Evolutionary conservation across 495 filamentous ascomycete species (phyloP).

Genomic region (Durotheca rogersii): DNA sequence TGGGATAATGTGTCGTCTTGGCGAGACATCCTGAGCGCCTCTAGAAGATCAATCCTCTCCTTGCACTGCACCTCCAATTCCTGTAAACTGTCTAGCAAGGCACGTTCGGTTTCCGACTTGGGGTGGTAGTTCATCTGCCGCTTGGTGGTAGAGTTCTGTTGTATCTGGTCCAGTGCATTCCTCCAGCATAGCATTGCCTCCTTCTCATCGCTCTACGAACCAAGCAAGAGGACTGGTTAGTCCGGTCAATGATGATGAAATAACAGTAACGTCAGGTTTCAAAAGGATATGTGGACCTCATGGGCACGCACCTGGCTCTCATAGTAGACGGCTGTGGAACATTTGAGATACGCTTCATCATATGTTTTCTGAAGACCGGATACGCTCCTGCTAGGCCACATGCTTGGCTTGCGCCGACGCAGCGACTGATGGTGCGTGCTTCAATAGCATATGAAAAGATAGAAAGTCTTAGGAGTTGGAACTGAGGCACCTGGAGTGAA

Average conservation of each 20-base stretch:
- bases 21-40: slow-evolving; percentile 75
- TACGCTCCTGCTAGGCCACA: slow-evolving; percentile 78
- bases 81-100: slow-evolving; percentile 75
- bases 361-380: slow-evolving; percentile 94
- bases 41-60: slow-evolving; percentile 85
- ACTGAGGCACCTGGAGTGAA: too few species aligned
- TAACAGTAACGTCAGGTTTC: not conserved
- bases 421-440: not conserved
- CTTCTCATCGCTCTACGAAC: slow-evolving; percentile 76
- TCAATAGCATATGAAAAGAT: slow-evolving; percentile 11
- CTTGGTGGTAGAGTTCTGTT: slow-evolving; percentile 79
- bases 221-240: slow-evolving; percentile 7
- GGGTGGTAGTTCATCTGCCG: slow-evolving; percentile 68
- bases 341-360: slow-evolving; percentile 90
- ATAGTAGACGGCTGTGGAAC: slow-evolving; percentile 93
- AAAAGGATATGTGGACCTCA: not conserved
- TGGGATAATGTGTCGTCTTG: slow-evolving; percentile 51
- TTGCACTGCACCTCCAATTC: slow-evolving; percentile 90
- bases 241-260: not conserved
- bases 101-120: slow-evolving; percentile 80
- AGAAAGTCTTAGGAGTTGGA: too few species aligned
- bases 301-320: slow-evolving; percentile 72
- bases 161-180: slow-evolving; percentile 85
- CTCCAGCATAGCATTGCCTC: slow-evolving; percentile 94
- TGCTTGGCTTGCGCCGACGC: slow-evolving; percentile 37